phyloP scores from a whole-genome alignment of 1,284 basidiomycete genomes.

The Hemileccinum hortonii region DNA sequence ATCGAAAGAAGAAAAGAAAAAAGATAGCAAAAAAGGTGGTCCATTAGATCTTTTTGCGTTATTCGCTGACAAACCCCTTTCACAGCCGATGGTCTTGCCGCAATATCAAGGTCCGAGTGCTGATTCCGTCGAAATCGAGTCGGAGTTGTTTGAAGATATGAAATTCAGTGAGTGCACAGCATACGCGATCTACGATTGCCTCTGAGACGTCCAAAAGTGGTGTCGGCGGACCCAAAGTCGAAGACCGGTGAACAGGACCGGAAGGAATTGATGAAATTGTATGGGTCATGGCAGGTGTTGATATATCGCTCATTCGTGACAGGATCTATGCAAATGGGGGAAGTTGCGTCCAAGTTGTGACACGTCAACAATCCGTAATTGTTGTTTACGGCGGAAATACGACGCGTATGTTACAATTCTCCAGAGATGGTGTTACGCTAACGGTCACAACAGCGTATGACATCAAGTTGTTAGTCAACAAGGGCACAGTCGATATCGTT shows the following conservation, averaged over 20 bases:
- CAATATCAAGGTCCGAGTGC: slow-evolving; percentile 64
- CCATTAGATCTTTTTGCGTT: background rate
- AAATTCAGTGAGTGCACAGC: slow-evolving; percentile 66
- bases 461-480: slow-evolving; percentile 62
- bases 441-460: slow-evolving; percentile 58
- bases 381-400: slow-evolving; percentile 66
- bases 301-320: slow-evolving; percentile 10
- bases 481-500: slow-evolving; percentile 67
- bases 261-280: slow-evolving; percentile 64
- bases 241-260: slow-evolving; percentile 68
- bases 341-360: slow-evolving; percentile 62
- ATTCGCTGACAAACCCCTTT: background rate
- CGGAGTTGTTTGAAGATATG: slow-evolving; percentile 67
- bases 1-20: slow-evolving; percentile 64
- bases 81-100: slow-evolving; percentile 59
- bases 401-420: slow-evolving; percentile 48
- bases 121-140: slow-evolving; percentile 57
- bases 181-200: background rate
- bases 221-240: slow-evolving; percentile 75
- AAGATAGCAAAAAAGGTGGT: slow-evolving; percentile 52
- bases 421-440: background rate
- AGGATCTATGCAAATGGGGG: slow-evolving; percentile 83
- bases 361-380: slow-evolving; percentile 42
- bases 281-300: slow-evolving; percentile 19
- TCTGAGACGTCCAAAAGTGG: slow-evolving; percentile 47